Base-by-base conservation (phyloP, 108 stramenopile genomes). In the Phaeodactylum tricornutum region DNA sequence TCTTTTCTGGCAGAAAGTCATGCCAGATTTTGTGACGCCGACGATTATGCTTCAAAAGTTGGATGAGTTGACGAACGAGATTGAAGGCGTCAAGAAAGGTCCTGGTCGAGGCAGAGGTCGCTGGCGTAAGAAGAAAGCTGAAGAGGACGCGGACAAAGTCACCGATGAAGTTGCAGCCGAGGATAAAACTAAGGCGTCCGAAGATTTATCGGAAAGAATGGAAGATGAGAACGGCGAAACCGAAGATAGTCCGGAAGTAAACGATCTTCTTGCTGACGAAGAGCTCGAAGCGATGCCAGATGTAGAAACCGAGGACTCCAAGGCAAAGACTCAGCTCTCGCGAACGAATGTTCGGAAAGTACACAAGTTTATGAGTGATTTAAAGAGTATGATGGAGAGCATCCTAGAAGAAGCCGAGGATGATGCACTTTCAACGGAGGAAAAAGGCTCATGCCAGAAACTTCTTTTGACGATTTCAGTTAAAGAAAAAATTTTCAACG, bases 11-110 rank as follows among this genome's bases (percentile, higher is more conserved):
- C 80, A 92, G 39, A 94, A 93, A 51, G 88, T 93, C 15, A 87
- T 96, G 90, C 95, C 95, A 4, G 88, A 92, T 58, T 88, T 92
- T 48, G 69, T 88, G 29, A 92, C 87, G n/a, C 83, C 92, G 4
- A 53, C 67, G 25, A 81, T 90, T 23, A 65, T 92, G 81, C 25
- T 72, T 15, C 59, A 63, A 29, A 75, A 81, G 31, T 57, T 86
- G 12, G 41, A 79, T 15, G 73, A 79, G 34, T 49, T 77, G 15
- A 17, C 48, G 14, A 65, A 76, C 43, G 65, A 67, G 46, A 57
- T 74, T 25, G 57, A 47, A 8, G 72, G 74, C 19, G 61, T 54
- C 7, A 50, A 45, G 0, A 49, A 23, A 17, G 49, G 53, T 14
- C 41, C 41, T 4, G 59, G 65, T 26, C 58, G 64, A n/a, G 77